These are phyloP conservation scores for Lotus japonicus DNA, from an alignment of 306 rosid genomes.

Conservation along the genomic window DNA sequence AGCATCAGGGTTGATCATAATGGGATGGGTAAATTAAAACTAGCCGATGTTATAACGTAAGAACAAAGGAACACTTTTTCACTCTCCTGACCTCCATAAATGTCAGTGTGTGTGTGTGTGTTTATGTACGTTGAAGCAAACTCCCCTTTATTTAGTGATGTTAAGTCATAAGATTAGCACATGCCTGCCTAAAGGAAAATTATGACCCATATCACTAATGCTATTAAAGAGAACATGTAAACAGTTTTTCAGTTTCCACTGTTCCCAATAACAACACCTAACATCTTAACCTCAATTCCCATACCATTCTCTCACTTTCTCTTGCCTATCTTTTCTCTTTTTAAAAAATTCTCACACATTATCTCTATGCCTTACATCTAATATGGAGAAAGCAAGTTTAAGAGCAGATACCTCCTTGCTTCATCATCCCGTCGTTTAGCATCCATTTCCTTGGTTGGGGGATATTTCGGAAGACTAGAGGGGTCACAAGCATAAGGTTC, in stretches of 20 bases:
- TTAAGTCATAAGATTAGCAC: constrained; percentile 10
- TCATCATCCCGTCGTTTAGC: constrained; percentile 86
- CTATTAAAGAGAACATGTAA: neutral
- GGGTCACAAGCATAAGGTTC: constrained; percentile 92
- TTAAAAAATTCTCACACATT: neutral
- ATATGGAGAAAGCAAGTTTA: constrained; percentile 7
- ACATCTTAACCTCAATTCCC: neutral
- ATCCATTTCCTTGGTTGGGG: constrained; percentile 93
- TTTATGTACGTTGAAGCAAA: neutral
- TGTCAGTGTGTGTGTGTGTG: neutral
- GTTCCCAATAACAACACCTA: neutral
- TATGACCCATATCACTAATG: neutral
- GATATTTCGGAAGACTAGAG: constrained; percentile 85
- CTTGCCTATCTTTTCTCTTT: neutral
- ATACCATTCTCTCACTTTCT: neutral
- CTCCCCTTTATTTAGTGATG: neutral
- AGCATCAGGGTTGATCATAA: constrained; percentile 2
- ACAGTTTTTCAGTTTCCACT: constrained; percentile 12
- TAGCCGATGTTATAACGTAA: neutral
- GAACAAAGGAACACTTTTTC: neutral
- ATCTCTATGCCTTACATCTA: neutral
- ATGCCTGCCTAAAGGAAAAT: neutral
- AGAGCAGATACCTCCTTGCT: constrained; percentile 57
- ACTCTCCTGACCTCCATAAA: neutral
- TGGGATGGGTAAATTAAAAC: constrained; percentile 6